A percentile compares a stretch with the other conserved stretches of the same genome.
Evolutionary conservation across 192 early-diverging fungal species (phyloP).

Genomic region (Diversispora epigaea): DNA sequence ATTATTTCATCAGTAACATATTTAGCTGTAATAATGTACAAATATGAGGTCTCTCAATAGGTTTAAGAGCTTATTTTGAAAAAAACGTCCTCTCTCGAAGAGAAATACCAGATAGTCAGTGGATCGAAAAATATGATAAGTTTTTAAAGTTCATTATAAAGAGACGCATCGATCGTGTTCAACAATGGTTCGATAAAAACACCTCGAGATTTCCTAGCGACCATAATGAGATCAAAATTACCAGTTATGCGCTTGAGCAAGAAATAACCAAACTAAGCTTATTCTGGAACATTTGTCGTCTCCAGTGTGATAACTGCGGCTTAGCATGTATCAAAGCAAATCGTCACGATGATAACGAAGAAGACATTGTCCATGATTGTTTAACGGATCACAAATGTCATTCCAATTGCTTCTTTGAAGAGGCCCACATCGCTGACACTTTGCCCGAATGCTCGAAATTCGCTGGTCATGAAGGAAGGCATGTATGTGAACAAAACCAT

Average conservation of each 20-base stretch:
- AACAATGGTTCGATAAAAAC: slow-evolving; percentile 25
- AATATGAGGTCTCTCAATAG: no score
- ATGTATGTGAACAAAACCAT: slow-evolving; percentile 27
- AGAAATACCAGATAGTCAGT: not conserved
- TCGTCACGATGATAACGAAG: slow-evolving; percentile 10
- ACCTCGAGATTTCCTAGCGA: slow-evolving; percentile 8
- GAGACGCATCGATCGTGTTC: slow-evolving; percentile 16
- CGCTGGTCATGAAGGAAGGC: slow-evolving; percentile 24
- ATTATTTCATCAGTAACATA: no score
- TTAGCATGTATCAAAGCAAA: slow-evolving; percentile 23
- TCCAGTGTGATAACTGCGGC: slow-evolving; percentile 16
- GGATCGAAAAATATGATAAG: slow-evolving; percentile 5
- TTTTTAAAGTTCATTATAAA: slow-evolving; percentile 28
- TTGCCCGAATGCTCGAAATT: slow-evolving; percentile 4
- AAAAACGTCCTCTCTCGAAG: slow-evolving; percentile 3
- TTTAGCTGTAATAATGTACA: no score
- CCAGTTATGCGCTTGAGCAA: slow-evolving; percentile 4
- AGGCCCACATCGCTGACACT: not conserved
- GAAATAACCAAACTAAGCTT: slow-evolving; percentile 10
- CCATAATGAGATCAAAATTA: slow-evolving; percentile 14
- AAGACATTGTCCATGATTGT: slow-evolving; percentile 33
- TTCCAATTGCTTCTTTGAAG: not conserved
- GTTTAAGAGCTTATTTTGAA: slow-evolving; percentile 18
- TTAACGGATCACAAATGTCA: slow-evolving; percentile 32
- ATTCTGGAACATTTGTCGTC: slow-evolving; percentile 17